Evolutionary conservation across 208 protist genomes (phyloP), one percentile per base, ranked within the genome.

Genomic region (Leishmania mexicana): DNA sequence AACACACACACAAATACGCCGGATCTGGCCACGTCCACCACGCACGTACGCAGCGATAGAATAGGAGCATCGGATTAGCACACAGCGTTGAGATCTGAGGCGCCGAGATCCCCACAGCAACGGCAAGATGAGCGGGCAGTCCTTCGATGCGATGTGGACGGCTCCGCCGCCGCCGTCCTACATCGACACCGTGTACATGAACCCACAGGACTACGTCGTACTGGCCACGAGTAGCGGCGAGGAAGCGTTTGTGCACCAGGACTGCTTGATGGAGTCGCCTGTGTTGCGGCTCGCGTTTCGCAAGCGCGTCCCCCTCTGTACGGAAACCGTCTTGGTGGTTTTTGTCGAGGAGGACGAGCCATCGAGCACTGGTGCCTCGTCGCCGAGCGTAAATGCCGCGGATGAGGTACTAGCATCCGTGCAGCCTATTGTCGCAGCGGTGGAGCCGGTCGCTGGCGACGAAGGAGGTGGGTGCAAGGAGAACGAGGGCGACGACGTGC

Each of bases 91-190:
- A 74, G 40, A n/a, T n/a, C 42, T 28, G 68, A 31, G 24, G 21
- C n/a, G 3, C 45, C 7, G 40, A 28, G 13, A 31, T 28, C 28
- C 8, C 40, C 15, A 13, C 68, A 74, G 47, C 17, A 60, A 28
- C 15, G 49, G 72, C 17, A 83, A 70, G 84, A 95, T 91, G 84
- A 94, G 90, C 67, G 87, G 88, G 1, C 47, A 83, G 17, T 76
- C 92, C 15, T 98, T 98, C 75, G 95, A 98, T 74, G 93, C 93
- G 8, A 98, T 98, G 95, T 88, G 93, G 91, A 95, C 89, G 83
- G 90, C 92, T 7, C 92, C 92, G 60, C 93, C 91, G 65, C 95
- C 95, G 45, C 93, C 95, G 5, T 92, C 92, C 24, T 87, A 94
- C 80, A 90, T 90, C 6, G 95, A 96, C 79, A 92, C 89, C 3